Base-by-base conservation (phyloP, 2,329 filamentous ascomycete species). In the Colletotrichum lentis region DNA sequence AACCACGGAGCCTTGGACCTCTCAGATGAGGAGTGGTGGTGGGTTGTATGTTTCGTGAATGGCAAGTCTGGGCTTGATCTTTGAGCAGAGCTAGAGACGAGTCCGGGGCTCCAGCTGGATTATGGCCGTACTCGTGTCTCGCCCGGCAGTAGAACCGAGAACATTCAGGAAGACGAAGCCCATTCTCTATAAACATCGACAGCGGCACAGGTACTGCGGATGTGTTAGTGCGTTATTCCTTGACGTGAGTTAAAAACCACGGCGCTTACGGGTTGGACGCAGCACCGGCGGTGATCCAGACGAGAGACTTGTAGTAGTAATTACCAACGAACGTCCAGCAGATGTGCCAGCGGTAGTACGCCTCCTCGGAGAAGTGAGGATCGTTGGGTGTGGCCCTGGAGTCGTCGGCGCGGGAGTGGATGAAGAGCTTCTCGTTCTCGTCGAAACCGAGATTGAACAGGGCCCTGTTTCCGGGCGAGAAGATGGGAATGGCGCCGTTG, bases 241-340 rank as follows among this genome's bases (percentile, higher is more conserved):
- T 31, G 27, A n/a, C 10, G 37, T 53, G 8, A 3, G 2, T 3
- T 8, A 37, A 20, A 31, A 31, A 14, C 27, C 12, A 6, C 5
- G 11, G 27, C 0, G 14, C 27, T 53, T 53, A 53, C 50, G 69
- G 69, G 43, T 70, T 70, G 18, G 46, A 35, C 2, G 69, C 55
- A 20, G 12, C 24, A 5, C 69, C 69, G 24, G 18, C 60, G 10
- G 69, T 69, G 18, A 70, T 58, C 66, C 61, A 69, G 20, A 60
- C 67, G 37, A 70, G 67, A 18, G 61, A 14, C 7, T 69, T 35
- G 62, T 70, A 70, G 31, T 56, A 70, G 62, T 70, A 70, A 16
- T 68, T 63, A 57, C 69, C 69, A 44, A 70, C 67, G 20, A 50
- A 70, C 0, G 41, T 43, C 44, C 54, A 70, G 62, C 69, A 70